These are phyloP conservation scores for Psidium friedrichsthalianum DNA, from an alignment of 345 rosid species.

Conservation along the genomic window DNA sequence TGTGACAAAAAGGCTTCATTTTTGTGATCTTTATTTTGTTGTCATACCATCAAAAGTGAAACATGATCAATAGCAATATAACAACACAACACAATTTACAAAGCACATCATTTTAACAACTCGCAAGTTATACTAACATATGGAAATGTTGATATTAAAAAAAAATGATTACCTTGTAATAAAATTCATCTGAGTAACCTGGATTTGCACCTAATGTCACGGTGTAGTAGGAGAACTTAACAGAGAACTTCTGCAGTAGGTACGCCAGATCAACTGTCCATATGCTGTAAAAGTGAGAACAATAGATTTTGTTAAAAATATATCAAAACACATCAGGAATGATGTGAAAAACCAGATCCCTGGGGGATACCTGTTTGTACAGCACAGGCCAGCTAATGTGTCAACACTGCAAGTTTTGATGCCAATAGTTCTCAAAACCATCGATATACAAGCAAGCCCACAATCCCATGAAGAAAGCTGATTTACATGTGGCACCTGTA, in stretches of 20 bases:
- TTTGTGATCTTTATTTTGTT: not conserved
- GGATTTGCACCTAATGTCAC: constrained; percentile 92
- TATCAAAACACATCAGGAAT: not conserved
- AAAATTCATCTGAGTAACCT: constrained; percentile 64
- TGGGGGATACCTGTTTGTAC: constrained; percentile 58
- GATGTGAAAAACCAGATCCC: not conserved
- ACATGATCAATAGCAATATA: not conserved
- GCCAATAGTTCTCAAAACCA: constrained; percentile 77
- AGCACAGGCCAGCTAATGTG: constrained; percentile 53
- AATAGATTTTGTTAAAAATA: constrained; percentile 2
- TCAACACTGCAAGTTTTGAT: constrained; percentile 37
- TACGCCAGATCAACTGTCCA: constrained; percentile 94
- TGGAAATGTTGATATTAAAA: not conserved
- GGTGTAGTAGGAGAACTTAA: constrained; percentile 75
- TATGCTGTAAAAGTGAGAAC: constrained; percentile 44
- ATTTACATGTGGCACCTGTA: constrained; percentile 71
- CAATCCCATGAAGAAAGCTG: constrained; percentile 91
- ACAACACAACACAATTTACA: not conserved
- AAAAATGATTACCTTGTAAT: constrained; percentile 58
- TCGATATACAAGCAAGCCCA: constrained; percentile 84
- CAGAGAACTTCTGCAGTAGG: constrained; percentile 59
- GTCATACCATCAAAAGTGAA: not conserved
- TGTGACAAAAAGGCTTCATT: not conserved
- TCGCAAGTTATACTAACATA: not conserved
- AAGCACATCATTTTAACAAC: not conserved